Base-by-base conservation (phyloP, 2,329 filamentous ascomycete species). In the Cordyceps pruinosa region DNA sequence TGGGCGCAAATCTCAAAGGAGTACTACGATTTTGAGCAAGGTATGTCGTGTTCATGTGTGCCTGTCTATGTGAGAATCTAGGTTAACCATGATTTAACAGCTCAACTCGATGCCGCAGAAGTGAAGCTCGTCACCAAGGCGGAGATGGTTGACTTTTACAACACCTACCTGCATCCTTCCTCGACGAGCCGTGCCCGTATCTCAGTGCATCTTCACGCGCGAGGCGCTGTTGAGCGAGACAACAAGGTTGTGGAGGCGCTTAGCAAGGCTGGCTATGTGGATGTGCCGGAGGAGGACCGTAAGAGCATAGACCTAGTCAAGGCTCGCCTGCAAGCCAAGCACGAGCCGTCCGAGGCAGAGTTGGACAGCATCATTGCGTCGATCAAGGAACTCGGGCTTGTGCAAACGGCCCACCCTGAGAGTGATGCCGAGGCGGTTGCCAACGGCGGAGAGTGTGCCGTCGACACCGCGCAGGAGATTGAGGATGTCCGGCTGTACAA, bases 1-100 rank as follows among this genome's bases (percentile, higher is more conserved):
- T 96, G 90, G 92, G 80, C 79, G 51, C 90, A 97, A 66, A 90
- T 99, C 63, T 82, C 84, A 51, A 88, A 81, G 53, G 92, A 97
- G 68, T 89, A 87, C 63, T 95, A 92, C 70, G 91, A 97, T 71
- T 99, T 97, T 71, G 81, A 90, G 66, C 84, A 88, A 68, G 84
- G 93, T 91, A 78, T 71, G 54, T 37, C 28, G 83, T 76, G 1
- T 15, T 41, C 15, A 34, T 32, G n/a, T n/a, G n/a, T 52, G 25
- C 26, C 4, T 3, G 10, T 3, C 4, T 5, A 28, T 17, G 37
- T 26, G 12, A 13, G 26, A 15, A 32, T 9, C 6, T 4, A 41
- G 50, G 49, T 62, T 69, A 61, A 69, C 57, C 25, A 5, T 23
- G 15, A 25, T 23, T 13, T 5, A 26, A 51, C 35, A 90, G 87